Evolutionary conservation across 148 eudicot species (phyloP), one percentile per base, ranked within the genome.

Genomic region (Amaranthus cruentus): DNA sequence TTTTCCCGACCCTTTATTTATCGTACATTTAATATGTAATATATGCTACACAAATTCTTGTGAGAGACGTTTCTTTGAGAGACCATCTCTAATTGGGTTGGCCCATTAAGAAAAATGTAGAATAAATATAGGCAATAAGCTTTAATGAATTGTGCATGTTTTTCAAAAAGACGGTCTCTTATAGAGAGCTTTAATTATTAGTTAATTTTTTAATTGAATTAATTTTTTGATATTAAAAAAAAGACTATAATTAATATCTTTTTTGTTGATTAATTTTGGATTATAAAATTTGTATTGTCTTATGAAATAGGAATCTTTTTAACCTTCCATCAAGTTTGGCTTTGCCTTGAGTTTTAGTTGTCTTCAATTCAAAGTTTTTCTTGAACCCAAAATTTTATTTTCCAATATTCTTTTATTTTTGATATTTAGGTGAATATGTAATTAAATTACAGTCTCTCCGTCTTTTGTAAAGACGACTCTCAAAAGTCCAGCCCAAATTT

Each of bases 311-410:
- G 49, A 52, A 72, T 46, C 0, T 48, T 50, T 12, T 55, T 63
- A 13, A 15, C 48, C 14, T 18, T 28, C 51, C 51, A 0, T 47
- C 55, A 28, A 65, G 50, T 42, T 68, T 55, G 81, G 57, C 66
- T 79, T 62, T 69, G 58, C 44, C 74, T 74, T 79, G 13, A 55
- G 70, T 43, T 48, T 38, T 68, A 55, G 60, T 52, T 67, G 55
- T 67, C 70, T 70, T 79, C 15, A 56, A 11, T 48, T 55, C 65
- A 74, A 73, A 73, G 73, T 73, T 21, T 73, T 73, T 47, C 46
- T 52, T 78, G 44, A 69, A 74, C 38, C 56, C 66, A 68, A 55
- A 69, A 13, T 61, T 55, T 68, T 18, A 46, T 59, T 9, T 47
- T 21, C 7, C 12, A 55, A 57, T 43, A 7, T 28, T 7, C 12